phyloP scores from a whole-genome alignment of 345 rosid genomes.

The Zanthoxylum bungeanum region DNA sequence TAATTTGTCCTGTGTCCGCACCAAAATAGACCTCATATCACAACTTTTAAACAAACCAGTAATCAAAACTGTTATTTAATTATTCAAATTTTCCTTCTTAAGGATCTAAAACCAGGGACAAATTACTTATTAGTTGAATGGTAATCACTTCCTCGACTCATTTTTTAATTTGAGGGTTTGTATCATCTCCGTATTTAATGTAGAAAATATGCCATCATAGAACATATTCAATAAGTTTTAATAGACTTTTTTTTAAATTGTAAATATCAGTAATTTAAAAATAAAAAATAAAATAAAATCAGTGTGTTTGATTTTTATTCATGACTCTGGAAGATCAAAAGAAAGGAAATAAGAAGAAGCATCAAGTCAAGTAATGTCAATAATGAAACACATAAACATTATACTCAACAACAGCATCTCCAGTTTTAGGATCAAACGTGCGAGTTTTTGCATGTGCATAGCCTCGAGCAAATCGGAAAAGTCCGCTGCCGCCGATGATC shows the following conservation, averaged over 20 bases:
- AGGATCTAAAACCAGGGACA: too few species aligned
- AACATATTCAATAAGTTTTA: too few species aligned
- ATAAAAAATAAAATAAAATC: too few species aligned
- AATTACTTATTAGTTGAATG: too few species aligned
- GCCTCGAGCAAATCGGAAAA: slow-evolving; percentile 34
- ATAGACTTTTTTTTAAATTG: too few species aligned
- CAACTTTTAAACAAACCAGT: not conserved
- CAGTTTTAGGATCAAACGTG: slow-evolving; percentile 10
- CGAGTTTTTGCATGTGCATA: slow-evolving; percentile 29
- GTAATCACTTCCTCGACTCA: too few species aligned
- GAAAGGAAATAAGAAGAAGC: not conserved
- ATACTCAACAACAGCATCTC: slow-evolving; percentile 29
- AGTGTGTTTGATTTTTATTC: not conserved
- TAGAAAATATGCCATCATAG: too few species aligned
- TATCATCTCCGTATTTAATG: too few species aligned
- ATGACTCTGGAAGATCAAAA: not conserved
- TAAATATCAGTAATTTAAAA: too few species aligned
- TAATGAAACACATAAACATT: slow-evolving; percentile 27
- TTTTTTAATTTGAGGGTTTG: too few species aligned
- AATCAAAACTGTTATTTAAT: too few species aligned
- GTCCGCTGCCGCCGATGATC: slow-evolving; percentile 27
- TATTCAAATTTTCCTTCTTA: too few species aligned
- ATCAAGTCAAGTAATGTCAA: not conserved
- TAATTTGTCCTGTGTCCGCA: not conserved
- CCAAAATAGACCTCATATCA: not conserved